Base-by-base conservation (phyloP, 2,329 filamentous ascomycete genomes). In the Davidsoniella eucalypti region DNA sequence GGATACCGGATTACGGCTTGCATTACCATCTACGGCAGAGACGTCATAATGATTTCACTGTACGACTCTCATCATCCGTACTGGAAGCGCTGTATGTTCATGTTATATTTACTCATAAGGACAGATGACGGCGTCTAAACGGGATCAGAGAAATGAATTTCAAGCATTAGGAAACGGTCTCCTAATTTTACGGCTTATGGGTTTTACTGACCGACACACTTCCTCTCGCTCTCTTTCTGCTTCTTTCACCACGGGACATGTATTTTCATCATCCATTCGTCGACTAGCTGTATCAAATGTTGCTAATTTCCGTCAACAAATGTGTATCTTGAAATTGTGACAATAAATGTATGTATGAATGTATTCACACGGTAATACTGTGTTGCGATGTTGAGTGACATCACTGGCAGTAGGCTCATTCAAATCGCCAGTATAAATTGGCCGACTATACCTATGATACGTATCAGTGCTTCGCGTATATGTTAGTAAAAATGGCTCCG, bases 51-150 rank as follows among this genome's bases (percentile, higher is more conserved):
- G 69, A 70, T 67, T 71, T 74, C 40, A 71, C 73, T 75, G 72
- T 67, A 67, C 71, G 72, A 69, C 66, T 71, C 71, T 75, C 69
- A 69, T 67, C 68, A 71, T 65, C 68, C 62, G 65, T 69, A 69
- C 67, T 67, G 69, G 72, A 72, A 72, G 71, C 68, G 71, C 73
- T 78, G 72, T 78, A 76, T 77, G 74, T 77, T 74, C 76, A 71
- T 72, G 68, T 63, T 49, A 46, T 37, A 47, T 33, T 33, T 29
- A 53, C 38, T 44, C 39, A 44, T 66, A 66, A 66, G 69, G 67
- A 65, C 53, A 60, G 67, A 75, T 78, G 75, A 70, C 67, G 76
- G 76, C 75, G 75, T 80, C 75, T 75, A 75, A 71, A 78, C 68
- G 75, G 73, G 74, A 76, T 76, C 67, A 68, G 66, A 71, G 63